phyloP scores from a whole-genome alignment of 2,329 filamentous ascomycete genomes.

The Fusarium pininemorale region DNA sequence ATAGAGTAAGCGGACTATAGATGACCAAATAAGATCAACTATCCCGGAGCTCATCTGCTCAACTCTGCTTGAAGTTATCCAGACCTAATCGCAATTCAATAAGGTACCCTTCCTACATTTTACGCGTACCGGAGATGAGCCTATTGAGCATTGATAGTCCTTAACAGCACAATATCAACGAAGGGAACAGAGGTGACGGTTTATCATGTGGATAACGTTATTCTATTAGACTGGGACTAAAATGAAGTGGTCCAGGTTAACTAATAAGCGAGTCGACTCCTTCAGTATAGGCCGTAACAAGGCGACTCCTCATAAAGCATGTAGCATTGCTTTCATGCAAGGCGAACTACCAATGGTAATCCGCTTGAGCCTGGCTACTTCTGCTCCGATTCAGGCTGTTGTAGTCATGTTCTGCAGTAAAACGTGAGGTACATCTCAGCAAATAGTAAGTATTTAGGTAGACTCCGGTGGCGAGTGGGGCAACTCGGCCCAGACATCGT shows the following conservation, averaged over 20 bases:
- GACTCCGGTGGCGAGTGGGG: constrained; percentile 16
- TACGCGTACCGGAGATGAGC: too few species aligned
- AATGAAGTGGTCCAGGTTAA: neutral
- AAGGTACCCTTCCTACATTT: neutral
- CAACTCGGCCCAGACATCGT: constrained; percentile 17
- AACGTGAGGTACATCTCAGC: neutral
- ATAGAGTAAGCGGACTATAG: neutral
- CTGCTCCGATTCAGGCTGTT: neutral
- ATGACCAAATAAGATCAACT: neutral
- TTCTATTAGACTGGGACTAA: neutral
- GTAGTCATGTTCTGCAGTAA: neutral
- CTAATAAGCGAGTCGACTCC: too few species aligned
- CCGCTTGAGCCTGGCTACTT: neutral
- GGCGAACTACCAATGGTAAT: neutral
- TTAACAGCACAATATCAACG: neutral
- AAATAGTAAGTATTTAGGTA: neutral
- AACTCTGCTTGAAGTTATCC: neutral
- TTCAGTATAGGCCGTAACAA: neutral
- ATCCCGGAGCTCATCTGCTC: neutral
- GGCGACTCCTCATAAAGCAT: neutral
- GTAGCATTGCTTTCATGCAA: neutral
- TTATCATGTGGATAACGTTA: neutral
- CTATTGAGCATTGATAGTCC: too few species aligned
- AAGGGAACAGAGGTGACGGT: neutral
- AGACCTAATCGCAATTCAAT: too few species aligned